Base-by-base conservation (phyloP, 306 rosid genomes). In the Ceratonia siliqua region DNA sequence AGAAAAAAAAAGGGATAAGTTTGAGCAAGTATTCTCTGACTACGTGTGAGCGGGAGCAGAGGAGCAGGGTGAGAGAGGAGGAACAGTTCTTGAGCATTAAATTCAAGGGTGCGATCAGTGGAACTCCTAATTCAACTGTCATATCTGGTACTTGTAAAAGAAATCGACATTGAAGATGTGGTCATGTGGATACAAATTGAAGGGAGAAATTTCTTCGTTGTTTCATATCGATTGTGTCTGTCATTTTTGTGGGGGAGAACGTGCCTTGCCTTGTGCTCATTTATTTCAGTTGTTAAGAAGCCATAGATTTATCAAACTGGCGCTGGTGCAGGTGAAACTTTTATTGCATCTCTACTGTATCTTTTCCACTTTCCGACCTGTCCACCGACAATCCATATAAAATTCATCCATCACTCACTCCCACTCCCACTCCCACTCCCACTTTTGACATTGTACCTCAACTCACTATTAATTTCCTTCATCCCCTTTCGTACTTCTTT, bases 261-360 rank as follows among this genome's bases (percentile, higher is more conserved):
- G 62, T 71, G 41, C n/a, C 62, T 68, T 76, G 74, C 65, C 5
- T 52, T 74, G 45, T 49, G 62, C 18, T 70, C 87, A 88, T 84
- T 89, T 33, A 87, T 42, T 81, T 73, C 28, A 83, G 87, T 88
- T 80, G 90, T 84, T 87, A 87, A 77, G 88, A 72, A 86, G 82
- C 71, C 12, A 73, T 55, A 76, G 81, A 78, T 59, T 66, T 79
- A 77, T 73, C 68, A 59, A 73, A 75, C 77, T 77, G 68, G 87
- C 72, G 92, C 77, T 77, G 68, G 87, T 75, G 92, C 89, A 84
- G 96, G 92, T 94, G 98, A 85, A 94, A 81, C 73, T 79, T 89
- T 87, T 83, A 91, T 87, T 85, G 85, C 91, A 76, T 78, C 11
- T 62, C 76, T 39, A 83, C 82, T 62, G 69, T 71, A 69, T 39